Percentiles rank a stretch among this genome's conserved stretches.
phyloP scores from a whole-genome alignment of 371 early-diverging fungal genomes.

The Zopfochytrium polystomum region DNA sequence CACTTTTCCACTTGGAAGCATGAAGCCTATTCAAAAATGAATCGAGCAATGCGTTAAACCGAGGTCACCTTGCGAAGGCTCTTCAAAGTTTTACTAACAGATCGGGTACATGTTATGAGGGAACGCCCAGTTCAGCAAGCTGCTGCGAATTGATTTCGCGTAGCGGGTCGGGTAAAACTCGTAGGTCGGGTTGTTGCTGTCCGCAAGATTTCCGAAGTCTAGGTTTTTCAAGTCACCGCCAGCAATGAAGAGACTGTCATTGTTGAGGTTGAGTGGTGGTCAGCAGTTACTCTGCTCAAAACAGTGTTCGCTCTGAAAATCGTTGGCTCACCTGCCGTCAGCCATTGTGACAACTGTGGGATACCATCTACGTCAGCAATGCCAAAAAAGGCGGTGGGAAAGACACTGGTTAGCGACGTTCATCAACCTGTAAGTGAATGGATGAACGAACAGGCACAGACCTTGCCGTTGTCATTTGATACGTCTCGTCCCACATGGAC shows the following conservation, averaged over 20 bases:
- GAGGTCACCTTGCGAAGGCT: too few species aligned
- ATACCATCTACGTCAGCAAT: constrained; percentile 16
- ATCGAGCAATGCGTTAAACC: too few species aligned
- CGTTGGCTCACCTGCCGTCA: too few species aligned
- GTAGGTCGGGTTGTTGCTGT: constrained; percentile 37
- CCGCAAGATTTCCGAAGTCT: constrained; percentile 17
- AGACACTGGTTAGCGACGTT: constrained; percentile 1
- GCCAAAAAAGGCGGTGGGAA: too few species aligned
- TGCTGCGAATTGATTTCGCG: constrained; percentile 3
- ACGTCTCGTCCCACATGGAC: too few species aligned
- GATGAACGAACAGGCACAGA: not conserved
- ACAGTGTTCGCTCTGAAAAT: too few species aligned
- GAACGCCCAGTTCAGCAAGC: constrained; percentile 25
- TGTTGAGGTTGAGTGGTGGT: too few species aligned
- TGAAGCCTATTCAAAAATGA: too few species aligned
- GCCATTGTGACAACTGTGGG: constrained; percentile 25
- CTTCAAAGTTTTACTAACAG: too few species aligned
- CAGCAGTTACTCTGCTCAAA: too few species aligned
- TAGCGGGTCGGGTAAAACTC: constrained; percentile 31
- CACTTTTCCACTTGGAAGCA: constrained; percentile 31
- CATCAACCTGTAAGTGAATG: not conserved
- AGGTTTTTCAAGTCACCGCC: constrained; percentile 20
- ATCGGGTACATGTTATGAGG: constrained; percentile 42
- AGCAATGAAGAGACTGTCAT: too few species aligned
- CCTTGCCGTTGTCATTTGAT: not conserved